Conservation (phyloP, 495 filamentous ascomycete genomes). For the Aspergillus leporis region DNA sequence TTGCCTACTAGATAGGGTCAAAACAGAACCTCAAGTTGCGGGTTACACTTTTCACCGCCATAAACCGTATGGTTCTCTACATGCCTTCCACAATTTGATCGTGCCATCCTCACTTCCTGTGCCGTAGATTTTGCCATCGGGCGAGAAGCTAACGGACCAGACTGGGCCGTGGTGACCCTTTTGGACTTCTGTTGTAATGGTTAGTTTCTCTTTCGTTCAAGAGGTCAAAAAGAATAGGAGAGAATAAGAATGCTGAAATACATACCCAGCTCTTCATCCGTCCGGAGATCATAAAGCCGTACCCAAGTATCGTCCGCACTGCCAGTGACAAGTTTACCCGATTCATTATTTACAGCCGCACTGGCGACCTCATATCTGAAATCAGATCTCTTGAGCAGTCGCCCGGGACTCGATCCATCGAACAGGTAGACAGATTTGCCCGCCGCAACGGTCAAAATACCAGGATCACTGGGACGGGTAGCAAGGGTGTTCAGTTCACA, state of each 20-base stretch:
- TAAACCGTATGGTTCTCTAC: slow-evolving; percentile 64
- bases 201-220: slow-evolving; percentile 22
- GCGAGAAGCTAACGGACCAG: slow-evolving; percentile 92
- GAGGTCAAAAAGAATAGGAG: not conserved
- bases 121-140: slow-evolving; percentile 92
- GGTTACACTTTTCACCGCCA: slow-evolving; percentile 45
- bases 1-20: not conserved
- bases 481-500: slow-evolving; percentile 76
- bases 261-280: slow-evolving; percentile 72
- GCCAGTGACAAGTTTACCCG: slow-evolving; percentile 82
- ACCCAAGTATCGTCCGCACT: slow-evolving; percentile 90
- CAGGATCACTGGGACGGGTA: slow-evolving; percentile 40
- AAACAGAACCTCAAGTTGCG: not conserved
- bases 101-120: slow-evolving; percentile 97
- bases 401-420: slow-evolving; percentile 67
- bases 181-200: slow-evolving; percentile 66
- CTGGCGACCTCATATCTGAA: slow-evolving; percentile 83
- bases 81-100: slow-evolving; percentile 88
- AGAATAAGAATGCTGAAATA: slow-evolving; percentile 2
- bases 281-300: slow-evolving; percentile 83
- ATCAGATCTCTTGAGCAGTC: slow-evolving; percentile 73
- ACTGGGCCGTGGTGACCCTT: slow-evolving; percentile 98
- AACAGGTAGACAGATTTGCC: slow-evolving; percentile 94
- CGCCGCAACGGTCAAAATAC: slow-evolving; percentile 59
- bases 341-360: slow-evolving; percentile 80